phyloP scores from a whole-genome alignment of 208 protist species.

The Leishmania lainsoni region DNA sequence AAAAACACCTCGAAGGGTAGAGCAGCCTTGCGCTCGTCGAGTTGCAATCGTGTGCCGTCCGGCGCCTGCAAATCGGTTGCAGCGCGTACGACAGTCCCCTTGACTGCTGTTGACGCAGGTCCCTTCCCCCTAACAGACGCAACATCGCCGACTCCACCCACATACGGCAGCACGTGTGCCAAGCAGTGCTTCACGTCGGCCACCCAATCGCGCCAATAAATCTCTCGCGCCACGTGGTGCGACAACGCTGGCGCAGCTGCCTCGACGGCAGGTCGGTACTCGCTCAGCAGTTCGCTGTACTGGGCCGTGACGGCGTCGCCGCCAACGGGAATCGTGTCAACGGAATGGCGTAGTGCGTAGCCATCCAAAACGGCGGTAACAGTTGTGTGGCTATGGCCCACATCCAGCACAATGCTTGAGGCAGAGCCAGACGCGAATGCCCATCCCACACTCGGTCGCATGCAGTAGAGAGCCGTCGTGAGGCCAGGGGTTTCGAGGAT shows the following conservation, averaged over 20 bases:
- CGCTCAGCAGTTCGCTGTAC: constrained; percentile 33
- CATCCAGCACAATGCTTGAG: constrained; percentile 78
- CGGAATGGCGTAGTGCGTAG: constrained; percentile 67
- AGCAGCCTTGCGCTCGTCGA: constrained; percentile 23
- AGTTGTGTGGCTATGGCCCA: constrained; percentile 76
- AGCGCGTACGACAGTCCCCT: not conserved
- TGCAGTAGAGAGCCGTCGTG: constrained; percentile 68
- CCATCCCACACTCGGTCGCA: constrained; percentile 77
- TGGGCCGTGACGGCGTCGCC: constrained; percentile 60
- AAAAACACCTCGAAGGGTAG: constrained; percentile 74
- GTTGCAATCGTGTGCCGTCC: constrained; percentile 24
- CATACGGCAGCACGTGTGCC: constrained; percentile 19
- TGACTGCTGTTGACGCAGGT: not conserved
- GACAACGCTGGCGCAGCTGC: constrained; percentile 19
- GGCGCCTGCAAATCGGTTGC: constrained; percentile 22
- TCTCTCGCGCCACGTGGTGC: constrained; percentile 8
- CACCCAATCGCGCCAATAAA: constrained; percentile 32
- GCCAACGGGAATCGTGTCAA: constrained; percentile 53
- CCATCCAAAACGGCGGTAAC: constrained; percentile 83
- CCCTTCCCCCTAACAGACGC: not conserved
- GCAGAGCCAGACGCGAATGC: constrained; percentile 61
- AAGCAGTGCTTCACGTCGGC: constrained; percentile 43
- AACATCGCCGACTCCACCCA: not conserved
- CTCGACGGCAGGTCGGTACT: constrained; percentile 26
- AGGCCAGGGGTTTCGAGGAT: constrained; percentile 63